Evolutionary conservation across 345 rosid species (phyloP).

Genomic region (Dovyalis caffra): DNA sequence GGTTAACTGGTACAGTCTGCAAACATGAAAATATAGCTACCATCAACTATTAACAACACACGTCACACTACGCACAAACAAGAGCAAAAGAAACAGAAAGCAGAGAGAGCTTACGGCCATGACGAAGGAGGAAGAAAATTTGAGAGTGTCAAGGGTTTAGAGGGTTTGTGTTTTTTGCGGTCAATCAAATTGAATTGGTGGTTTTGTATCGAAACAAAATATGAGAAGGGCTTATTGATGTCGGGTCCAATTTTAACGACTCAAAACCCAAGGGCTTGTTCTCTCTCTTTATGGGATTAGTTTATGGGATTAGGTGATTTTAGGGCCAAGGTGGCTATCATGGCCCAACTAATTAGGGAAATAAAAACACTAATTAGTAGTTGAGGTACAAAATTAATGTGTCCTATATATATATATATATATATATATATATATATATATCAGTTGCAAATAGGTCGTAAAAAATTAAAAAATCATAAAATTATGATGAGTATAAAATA

Average conservation of each 20-base stretch:
- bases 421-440: too few species aligned
- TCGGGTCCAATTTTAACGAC: not conserved
- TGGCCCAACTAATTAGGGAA: too few species aligned
- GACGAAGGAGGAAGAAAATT: not conserved
- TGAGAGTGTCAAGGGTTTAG: not conserved
- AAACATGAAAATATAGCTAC: not conserved
- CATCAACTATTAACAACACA: not conserved
- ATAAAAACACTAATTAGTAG: too few species aligned
- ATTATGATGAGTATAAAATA: too few species aligned
- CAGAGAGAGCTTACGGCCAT: not conserved
- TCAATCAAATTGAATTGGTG: not conserved
- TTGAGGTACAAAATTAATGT: too few species aligned
- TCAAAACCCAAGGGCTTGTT: not conserved
- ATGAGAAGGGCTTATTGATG: not conserved
- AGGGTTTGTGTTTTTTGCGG: not conserved
- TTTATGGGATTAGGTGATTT: too few species aligned
- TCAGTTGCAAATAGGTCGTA: too few species aligned
- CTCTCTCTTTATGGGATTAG: too few species aligned
- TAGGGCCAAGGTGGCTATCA: too few species aligned
- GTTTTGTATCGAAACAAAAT: not conserved
- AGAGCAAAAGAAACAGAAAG: not conserved
- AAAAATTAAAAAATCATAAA: too few species aligned
- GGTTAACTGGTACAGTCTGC: conserved; percentile 87
- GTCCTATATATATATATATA: too few species aligned
- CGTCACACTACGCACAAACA: not conserved